Percentiles rank a stretch among this genome's conserved stretches.
Conservation (phyloP, 495 filamentous ascomycete genomes). For the Penicillium chermesinum region DNA sequence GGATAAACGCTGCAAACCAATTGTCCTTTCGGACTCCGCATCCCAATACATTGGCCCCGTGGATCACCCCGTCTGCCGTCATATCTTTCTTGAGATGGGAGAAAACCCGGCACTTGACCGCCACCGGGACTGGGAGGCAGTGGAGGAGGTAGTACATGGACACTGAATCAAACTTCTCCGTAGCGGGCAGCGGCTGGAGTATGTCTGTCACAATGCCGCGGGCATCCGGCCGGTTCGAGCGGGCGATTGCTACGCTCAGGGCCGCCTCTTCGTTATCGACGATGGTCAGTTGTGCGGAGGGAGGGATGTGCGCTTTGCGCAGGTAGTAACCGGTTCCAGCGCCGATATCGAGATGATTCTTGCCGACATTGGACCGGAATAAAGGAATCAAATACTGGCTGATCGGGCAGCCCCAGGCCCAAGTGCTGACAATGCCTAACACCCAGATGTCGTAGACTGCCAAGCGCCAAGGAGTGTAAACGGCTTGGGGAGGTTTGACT, state of each 20-base stretch:
- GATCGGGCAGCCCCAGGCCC: constrained; percentile 30
- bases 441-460: constrained; percentile 35
- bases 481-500: too few relatives aligned
- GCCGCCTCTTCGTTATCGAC: constrained; percentile 2
- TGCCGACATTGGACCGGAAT: constrained; percentile 27
- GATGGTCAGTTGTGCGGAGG: background rate
- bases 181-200: background rate
- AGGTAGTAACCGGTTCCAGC: constrained; percentile 35
- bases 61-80: constrained; percentile 26
- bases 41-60: constrained; percentile 28
- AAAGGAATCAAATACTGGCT: constrained; percentile 28
- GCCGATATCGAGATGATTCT: constrained; percentile 36
- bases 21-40: constrained; percentile 4
- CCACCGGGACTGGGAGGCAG: constrained; percentile 26
- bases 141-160: constrained; percentile 39
- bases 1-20: constrained; percentile 1
- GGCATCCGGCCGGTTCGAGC: background rate
- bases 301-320: background rate
- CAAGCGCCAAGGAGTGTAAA: too few relatives aligned
- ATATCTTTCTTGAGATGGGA: constrained; percentile 19
- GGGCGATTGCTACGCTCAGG: background rate
- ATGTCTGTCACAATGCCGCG: constrained; percentile 2
- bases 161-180: constrained; percentile 19
- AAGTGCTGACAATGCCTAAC: constrained; percentile 25
- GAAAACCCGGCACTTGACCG: constrained; percentile 19